Base-by-base conservation (phyloP, 768 basidiomycete genomes). In the Kwoniella dejecticola region DNA sequence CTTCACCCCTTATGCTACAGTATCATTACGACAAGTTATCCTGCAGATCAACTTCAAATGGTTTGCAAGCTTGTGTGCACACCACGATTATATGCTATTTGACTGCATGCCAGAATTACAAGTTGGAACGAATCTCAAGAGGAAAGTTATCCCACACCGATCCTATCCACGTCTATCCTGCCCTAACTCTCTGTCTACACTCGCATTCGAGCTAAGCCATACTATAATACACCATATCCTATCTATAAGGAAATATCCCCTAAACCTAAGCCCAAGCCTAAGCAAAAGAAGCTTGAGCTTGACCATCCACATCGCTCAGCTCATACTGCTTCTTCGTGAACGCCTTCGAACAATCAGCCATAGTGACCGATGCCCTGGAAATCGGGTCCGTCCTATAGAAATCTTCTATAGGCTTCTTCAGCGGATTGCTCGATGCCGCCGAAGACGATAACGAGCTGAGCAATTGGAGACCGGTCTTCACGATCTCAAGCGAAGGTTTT, bases 311-410 rank as follows among this genome's bases (percentile, higher is more conserved):
- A 40, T 60, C 38, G 15, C 50, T 27, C n/a, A 68, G 40, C 59
- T 47, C 60, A 48, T 76, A 77, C 26, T 79, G 72, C 66, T 75
- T 71, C 75, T 87, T 87, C 63, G 88, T 88, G 74, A 94, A 95
- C 19, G 91, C 84, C 47, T 88, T 86, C 13, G 89, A 89, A 77
- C 92, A 95, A 68, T 92, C 89, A 0, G 92, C 93, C 93, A 96
- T 96, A 33, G 93, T 94, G 38, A 89, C 91, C 80, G 71, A 93
- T 85, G 91, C 90, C 83, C 94, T 83, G 44, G 91, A 93, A 76
- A 98, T 91, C 26, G 90, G 86, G 79, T 97, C 95, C 10, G 95
- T 97, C 80, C 91, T 88, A 81, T 97, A 99, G 81, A 98, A 98
- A 82, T 96, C 96, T 52, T 80, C 68, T 67, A 99, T 88, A 0